Base-by-base conservation (phyloP, 495 filamentous ascomycete genomes). In the Lasiosphaeria hispida region DNA sequence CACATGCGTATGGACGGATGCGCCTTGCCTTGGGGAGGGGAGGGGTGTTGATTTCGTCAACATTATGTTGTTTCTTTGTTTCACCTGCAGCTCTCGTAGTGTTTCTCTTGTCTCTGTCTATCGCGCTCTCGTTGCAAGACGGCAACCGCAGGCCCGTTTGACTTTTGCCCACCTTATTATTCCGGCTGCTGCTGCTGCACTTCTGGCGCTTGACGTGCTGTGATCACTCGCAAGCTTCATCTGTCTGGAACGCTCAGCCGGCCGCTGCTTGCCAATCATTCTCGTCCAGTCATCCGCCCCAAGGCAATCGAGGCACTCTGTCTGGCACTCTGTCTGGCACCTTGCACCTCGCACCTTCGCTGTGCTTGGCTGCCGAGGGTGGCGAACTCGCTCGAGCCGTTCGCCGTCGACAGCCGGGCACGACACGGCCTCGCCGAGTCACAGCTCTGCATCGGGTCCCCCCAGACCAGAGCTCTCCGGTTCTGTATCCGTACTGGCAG, bases 401-500 rank as follows among this genome's bases (percentile, higher is more conserved):
- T 66, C 60, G 63, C 66, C 63, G 66, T 66, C 47, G 54, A 54
- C 58, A 69, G 57, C 63, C 57, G 61, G 49, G 57, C 35, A 35
- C 33, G 44, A 33, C 55, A 59, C 59, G 59, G 65, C 60, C 63
- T 63, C 59, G 57, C 54, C 60, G 40, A 60, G 57, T 60, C 61
- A 63, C 61, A 58, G 51, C 41, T 18, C 39, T 34, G 40, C 17
- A 48, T 9, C 14, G 23, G 5, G 23, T 30, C 36, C 45, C 35
- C 30, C 36, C 43, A 37, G 40, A 47, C 19, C 15, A 38, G 48
- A 14, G 15, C 49, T 53, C 1, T 33, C 42, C 37, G 23, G 23
- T 30, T 5, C 23, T 5, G 23, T 30, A 30, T n/a, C n/a, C 23
- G 23, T 30, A 30, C 23, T 30, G 23, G 23, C 23, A 30, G 23